Conservation (phyloP, 768 basidiomycete species). For the Lentinula sp. region DNA sequence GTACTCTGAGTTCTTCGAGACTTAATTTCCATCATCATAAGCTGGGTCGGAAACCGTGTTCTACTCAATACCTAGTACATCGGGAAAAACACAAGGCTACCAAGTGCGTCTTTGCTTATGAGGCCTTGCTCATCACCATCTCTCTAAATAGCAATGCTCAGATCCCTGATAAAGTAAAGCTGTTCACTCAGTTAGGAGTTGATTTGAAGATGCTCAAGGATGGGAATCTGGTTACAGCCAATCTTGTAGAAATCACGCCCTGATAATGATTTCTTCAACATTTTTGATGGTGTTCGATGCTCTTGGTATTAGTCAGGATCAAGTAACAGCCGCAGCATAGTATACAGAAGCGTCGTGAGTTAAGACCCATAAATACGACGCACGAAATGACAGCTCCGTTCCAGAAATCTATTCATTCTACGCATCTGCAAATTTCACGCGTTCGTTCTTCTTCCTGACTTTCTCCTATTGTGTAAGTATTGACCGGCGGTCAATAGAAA, state of each 20-base stretch:
- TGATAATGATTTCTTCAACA: neutral
- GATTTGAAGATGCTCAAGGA: constrained; percentile 23
- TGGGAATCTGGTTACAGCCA: neutral
- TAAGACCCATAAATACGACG: too few species aligned
- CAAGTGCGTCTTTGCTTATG: constrained; percentile 39
- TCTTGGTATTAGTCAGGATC: neutral
- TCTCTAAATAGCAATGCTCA: constrained; percentile 11
- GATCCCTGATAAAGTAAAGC: constrained; percentile 37
- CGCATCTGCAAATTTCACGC: too few species aligned
- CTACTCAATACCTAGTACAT: constrained; percentile 73
- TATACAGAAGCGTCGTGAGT: too few species aligned
- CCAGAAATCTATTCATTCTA: too few species aligned
- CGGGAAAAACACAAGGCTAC: constrained; percentile 65
- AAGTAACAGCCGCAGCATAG: too few species aligned
- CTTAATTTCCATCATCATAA: neutral
- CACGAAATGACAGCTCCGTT: too few species aligned
- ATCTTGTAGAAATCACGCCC: neutral
- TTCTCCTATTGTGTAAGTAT: too few species aligned
- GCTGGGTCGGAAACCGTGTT: constrained; percentile 51
- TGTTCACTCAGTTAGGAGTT: constrained; percentile 29
- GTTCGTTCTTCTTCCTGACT: too few species aligned
- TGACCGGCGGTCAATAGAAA: too few species aligned
- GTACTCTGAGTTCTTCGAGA: neutral
- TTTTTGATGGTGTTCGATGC: neutral
- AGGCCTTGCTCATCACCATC: neutral